Evolutionary conservation across 176 grass and related monocot species (phyloP).

Genomic region (Paspalum vaginatum): DNA sequence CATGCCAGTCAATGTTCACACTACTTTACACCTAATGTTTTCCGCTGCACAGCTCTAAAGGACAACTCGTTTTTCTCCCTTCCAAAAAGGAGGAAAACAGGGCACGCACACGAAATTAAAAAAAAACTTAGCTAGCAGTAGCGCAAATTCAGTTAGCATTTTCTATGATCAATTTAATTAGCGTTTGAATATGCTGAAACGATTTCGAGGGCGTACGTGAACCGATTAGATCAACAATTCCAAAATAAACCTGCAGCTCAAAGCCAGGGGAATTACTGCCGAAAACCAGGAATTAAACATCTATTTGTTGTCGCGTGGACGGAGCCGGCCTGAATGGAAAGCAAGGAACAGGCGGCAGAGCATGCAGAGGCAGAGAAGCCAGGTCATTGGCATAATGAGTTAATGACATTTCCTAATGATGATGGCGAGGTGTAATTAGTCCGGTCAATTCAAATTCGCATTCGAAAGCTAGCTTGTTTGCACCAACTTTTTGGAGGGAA

Average conservation of each 20-base stretch:
- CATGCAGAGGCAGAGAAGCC: not conserved
- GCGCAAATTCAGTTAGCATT: not conserved
- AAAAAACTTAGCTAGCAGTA: not conserved
- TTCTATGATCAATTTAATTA: not conserved
- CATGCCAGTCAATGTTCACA: constrained; percentile 21
- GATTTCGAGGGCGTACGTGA: too few species aligned
- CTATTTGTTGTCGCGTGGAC: too few species aligned
- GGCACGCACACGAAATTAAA: not conserved
- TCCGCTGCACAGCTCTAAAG: not conserved
- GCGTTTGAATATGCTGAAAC: not conserved
- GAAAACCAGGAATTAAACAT: too few species aligned
- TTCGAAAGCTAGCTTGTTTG: not conserved
- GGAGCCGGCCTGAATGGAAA: too few species aligned
- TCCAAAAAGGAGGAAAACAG: not conserved
- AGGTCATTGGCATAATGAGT: too few species aligned
- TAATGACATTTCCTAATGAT: constrained; percentile 18
- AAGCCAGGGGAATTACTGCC: not conserved
- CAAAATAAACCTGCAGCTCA: not conserved
- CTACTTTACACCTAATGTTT: not conserved
- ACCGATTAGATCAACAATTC: not conserved
- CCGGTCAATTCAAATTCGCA: constrained; percentile 35
- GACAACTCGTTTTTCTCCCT: not conserved
- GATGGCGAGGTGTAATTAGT: constrained; percentile 6
- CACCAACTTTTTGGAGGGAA: constrained; percentile 34
- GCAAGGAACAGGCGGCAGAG: too few species aligned